These are phyloP conservation scores for Pichia inconspicua DNA, from an alignment of 1,139 yeast species.

Conservation along the genomic window DNA sequence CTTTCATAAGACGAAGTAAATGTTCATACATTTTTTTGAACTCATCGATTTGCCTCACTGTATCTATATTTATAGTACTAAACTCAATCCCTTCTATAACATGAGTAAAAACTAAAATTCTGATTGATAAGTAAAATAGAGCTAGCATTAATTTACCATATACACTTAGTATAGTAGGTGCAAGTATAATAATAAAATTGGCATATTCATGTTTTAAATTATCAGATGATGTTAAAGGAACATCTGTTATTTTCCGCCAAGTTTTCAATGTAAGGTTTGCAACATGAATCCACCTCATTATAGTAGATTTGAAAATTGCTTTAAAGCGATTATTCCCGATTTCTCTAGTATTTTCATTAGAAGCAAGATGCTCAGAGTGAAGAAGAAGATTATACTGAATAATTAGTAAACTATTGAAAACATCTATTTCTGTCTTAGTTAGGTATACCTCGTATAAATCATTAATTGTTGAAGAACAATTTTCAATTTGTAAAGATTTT, in stretches of 20 bases:
- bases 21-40: conserved; percentile 3
- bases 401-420: conserved; percentile 1
- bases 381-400: conserved; percentile 8
- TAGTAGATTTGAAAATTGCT: background rate
- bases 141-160: conserved; percentile 5
- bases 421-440: background rate
- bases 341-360: background rate
- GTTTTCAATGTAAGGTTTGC: background rate
- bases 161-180: conserved; percentile 3
- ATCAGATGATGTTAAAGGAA: background rate
- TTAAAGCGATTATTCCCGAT: background rate
- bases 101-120: conserved; percentile 4
- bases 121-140: conserved; percentile 4
- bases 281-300: conserved; percentile 3
- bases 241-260: background rate
- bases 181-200: conserved; percentile 2
- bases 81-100: background rate
- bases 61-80: background rate
- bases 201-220: background rate
- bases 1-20: conserved; percentile 10
- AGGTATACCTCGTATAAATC: background rate
- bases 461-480: background rate
- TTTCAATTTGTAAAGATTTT: background rate
- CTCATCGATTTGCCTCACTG: background rate
- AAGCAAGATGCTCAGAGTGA: conserved; percentile 6